Base-by-base conservation (phyloP, 2,329 filamentous ascomycete species). In the Stagonosporopsis tanaceti region DNA sequence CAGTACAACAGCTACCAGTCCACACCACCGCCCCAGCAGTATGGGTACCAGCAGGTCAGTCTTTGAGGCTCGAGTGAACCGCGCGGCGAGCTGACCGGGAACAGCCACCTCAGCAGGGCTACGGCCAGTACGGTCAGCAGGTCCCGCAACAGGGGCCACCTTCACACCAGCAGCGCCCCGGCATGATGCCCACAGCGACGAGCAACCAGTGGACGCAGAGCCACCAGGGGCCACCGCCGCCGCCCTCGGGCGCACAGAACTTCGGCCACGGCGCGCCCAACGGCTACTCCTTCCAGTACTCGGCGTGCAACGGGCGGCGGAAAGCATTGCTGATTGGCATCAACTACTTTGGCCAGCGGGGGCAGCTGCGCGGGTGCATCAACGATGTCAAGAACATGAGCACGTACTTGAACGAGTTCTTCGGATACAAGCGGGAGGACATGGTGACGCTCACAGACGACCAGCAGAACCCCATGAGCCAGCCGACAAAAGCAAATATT, bases 381-480 rank as follows among this genome's bases (percentile, higher is more conserved):
- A 97, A 98, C 74, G 94, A 98, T 75, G 94, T 97, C 40, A 91
- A 93, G 79, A 97, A 97, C 80, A 96, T 98, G 92, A 96, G 93
- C 22, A 85, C 85, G 47, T 98, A 97, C 74, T 82, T 98, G 57
- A 91, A 92, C 62, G 87, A 93, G 76, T 88, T 92, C 72, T 97
- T 96, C 76, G 91, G 91, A 28, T 98, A 98, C 77, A 93, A 92
- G 78, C 84, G 93, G 57, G 94, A 97, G 77, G 93, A 98, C 73
- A 98, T 98, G 94, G 94, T 98, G 20, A 89, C 95, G 61, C 84
- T 98, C 74, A 97, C 94, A 37, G 94, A 98, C 73, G 94, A 98
- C 75, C 93, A 97, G 80, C 92, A 97, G 76, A 97, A 97, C 69
- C 92, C 92, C 25, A 96, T 97, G 91, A 96, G 92, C 78, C 92